These are phyloP conservation scores for Xylariales sp. DNA, from an alignment of 2,329 filamentous ascomycete species.

Conservation along the genomic window DNA sequence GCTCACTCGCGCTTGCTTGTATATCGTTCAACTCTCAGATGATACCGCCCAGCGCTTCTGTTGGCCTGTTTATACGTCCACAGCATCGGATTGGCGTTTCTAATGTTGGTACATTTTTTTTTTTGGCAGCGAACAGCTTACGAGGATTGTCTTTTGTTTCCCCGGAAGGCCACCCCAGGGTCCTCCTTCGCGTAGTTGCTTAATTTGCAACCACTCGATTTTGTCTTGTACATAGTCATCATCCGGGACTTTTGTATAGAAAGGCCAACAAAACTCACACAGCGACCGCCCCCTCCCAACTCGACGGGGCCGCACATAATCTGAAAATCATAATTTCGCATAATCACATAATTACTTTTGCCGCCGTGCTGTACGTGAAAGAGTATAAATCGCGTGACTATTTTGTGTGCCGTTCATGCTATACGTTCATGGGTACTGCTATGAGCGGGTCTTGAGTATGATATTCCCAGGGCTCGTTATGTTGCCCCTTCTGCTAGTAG, in stretches of 20 bases:
- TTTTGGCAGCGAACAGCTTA: too few relatives aligned
- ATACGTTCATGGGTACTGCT: too few relatives aligned
- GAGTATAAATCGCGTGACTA: too few relatives aligned
- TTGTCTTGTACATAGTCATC: constrained; percentile 6
- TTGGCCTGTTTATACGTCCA: constrained; percentile 14
- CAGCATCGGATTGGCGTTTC: constrained; percentile 20
- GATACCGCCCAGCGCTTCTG: constrained; percentile 21
- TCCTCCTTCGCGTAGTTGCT: too few relatives aligned
- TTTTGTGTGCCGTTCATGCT: too few relatives aligned
- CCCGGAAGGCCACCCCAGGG: too few relatives aligned
- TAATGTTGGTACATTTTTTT: constrained; percentile 19
- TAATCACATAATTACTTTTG: not conserved
- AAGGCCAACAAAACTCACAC: not conserved
- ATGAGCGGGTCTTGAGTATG: too few relatives aligned
- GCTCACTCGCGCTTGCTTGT: constrained; percentile 11
- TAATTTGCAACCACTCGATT: too few relatives aligned
- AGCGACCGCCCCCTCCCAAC: not conserved
- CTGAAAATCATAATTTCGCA: constrained; percentile 7
- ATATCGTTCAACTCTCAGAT: constrained; percentile 15
- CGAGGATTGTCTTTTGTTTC: too few relatives aligned
- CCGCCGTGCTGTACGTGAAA: too few relatives aligned
- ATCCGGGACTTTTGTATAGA: not conserved
- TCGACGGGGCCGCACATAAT: constrained; percentile 5
- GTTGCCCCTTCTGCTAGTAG: too few relatives aligned
- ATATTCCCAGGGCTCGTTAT: too few relatives aligned